Conservation (phyloP, 129 eudicot species). For the Saussurea involucrata region DNA sequence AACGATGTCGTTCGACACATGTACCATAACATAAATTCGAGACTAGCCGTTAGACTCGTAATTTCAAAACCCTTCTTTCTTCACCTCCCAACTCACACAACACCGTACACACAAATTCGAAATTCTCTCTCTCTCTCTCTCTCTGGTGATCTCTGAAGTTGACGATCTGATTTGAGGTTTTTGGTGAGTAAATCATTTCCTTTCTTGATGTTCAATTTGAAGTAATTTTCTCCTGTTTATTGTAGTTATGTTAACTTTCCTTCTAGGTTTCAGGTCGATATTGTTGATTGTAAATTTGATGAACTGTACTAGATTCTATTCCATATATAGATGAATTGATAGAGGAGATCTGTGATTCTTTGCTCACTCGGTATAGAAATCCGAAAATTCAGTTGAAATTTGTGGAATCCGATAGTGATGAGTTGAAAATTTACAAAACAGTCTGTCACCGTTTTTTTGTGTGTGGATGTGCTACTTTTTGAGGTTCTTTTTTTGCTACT, state of each 20-base stretch:
- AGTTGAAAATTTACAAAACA: neutral
- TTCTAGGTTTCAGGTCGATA: conserved; percentile 23
- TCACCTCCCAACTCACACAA: conserved; percentile 17
- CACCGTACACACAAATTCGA: conserved; percentile 6
- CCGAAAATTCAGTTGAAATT: conserved; percentile 7
- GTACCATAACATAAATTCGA: conserved; percentile 33
- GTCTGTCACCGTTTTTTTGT: neutral
- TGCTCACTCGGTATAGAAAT: neutral
- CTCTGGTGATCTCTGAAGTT: neutral
- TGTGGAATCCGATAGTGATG: conserved; percentile 12
- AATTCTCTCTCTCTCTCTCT: conserved; percentile 17
- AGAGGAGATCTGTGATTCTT: conserved; percentile 3
- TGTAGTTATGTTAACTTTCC: conserved; percentile 19
- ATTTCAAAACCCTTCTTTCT: conserved; percentile 36
- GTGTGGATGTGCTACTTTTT: neutral
- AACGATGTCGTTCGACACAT: conserved; percentile 9
- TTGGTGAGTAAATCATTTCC: conserved; percentile 31
- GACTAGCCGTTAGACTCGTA: conserved; percentile 58
- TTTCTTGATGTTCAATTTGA: conserved; percentile 9
- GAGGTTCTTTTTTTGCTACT: neutral
- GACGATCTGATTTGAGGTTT: conserved; percentile 13
- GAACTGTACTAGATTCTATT: conserved; percentile 7
- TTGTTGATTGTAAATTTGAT: conserved; percentile 19
- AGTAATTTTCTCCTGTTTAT: neutral
- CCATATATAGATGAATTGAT: conserved; percentile 5